Conservation (phyloP, 306 rosid genomes). For the Vigna reflexopilosa region DNA sequence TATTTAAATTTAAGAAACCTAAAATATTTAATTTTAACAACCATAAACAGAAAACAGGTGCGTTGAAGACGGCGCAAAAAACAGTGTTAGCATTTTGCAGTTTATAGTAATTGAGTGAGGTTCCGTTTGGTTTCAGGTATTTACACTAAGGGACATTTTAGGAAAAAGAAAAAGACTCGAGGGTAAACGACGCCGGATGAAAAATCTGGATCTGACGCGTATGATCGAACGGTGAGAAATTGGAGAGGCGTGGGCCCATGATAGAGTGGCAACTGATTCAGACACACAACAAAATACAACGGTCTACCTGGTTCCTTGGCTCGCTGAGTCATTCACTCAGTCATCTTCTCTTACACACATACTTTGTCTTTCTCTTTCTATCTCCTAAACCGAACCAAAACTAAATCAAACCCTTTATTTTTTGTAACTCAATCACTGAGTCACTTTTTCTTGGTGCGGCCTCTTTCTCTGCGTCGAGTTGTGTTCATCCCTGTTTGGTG, state of each 20-base stretch:
- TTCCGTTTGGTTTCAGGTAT: background rate
- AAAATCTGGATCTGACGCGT: conserved; percentile 28
- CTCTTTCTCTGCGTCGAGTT: conserved; percentile 42
- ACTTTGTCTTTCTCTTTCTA: conserved; percentile 20
- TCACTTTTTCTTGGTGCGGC: background rate
- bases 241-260: background rate
- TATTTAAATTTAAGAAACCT: background rate
- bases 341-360: conserved; percentile 22
- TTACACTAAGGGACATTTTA: no score
- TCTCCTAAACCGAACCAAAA: background rate
- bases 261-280: conserved; percentile 18
- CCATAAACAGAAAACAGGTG: background rate
- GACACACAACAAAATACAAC: background rate
- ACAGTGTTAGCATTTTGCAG: background rate
- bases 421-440: conserved; percentile 5
- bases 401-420: conserved; percentile 24
- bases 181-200: conserved; percentile 26
- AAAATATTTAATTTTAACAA: background rate
- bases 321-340: conserved; percentile 28
- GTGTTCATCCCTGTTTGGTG: conserved; percentile 43
- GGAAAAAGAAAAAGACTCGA: no score
- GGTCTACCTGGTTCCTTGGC: conserved; percentile 29
- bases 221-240: conserved; percentile 32
- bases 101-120: background rate
- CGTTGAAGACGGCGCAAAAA: background rate